Base-by-base conservation (phyloP, 169 alveolate genomes). In the Cryptosporidium ryanae region DNA sequence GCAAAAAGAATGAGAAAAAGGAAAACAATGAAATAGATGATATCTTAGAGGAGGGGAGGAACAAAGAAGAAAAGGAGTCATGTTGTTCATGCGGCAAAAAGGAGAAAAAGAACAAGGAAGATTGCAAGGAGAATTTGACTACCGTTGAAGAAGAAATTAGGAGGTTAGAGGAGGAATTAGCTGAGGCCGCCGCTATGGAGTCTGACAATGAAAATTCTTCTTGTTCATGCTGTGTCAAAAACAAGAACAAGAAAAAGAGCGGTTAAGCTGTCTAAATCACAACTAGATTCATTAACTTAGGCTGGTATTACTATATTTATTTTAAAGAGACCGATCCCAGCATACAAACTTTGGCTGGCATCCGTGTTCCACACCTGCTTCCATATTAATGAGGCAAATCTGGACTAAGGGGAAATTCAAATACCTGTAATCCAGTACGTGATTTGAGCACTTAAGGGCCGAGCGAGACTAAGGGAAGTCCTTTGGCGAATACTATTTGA, bases 81-180 rank as follows among this genome's bases (percentile, higher is more conserved):
- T 52, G 83, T 7, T 68, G 83, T 31, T 12, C 67, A 4, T 52
- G 67, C 25, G 4, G 54, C 21, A 4, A 25, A 2, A 31, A 59
- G 21, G 52, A 52, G 2, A 48, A 68, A 5, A 50, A 68, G 52
- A 10, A 31, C 6, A 50, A 27, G 17, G 49, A 49, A 13, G 54
- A 21, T 46, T n/a, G 44, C 49, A 48, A 68, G 15, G 57, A 48
- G 5, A 2, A 66, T 50, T 31, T n/a, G 18, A 61, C 67, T 6
- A 31, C 3, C 6, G 34, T 61, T 61, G 29, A 61, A 8, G 48
- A 38, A 52, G 66, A 52, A 50, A 34, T 38, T 68, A 13, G 38
- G 17, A 25, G 55, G 32, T 52, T 68, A 21, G 83, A 68, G 59
- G 32, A 13, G 15, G 46, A 38, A 38, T 38, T 38, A 38, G 46